A percentile compares a stretch with the other conserved stretches of the same genome.
Conservation (phyloP, 768 basidiomycete genomes). For the Coprinopsis cinerea region DNA sequence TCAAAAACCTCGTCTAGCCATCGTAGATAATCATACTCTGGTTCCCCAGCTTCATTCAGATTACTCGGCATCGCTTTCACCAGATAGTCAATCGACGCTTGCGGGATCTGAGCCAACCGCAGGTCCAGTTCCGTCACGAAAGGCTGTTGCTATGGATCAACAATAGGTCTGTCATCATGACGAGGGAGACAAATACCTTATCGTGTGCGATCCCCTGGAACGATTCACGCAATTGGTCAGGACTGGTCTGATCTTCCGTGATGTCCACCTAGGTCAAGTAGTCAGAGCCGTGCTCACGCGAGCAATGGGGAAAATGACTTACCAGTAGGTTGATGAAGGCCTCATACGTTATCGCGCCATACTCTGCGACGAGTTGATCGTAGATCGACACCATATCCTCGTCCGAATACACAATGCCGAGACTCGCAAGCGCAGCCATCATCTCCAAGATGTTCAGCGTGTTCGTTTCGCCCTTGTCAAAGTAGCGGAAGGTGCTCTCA, state of each 20-base stretch:
- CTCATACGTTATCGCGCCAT: conserved; percentile 88
- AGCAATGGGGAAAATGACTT: conserved; percentile 15
- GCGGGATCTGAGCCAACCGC: conserved; percentile 74
- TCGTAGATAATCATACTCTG: conserved; percentile 73
- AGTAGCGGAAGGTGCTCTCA: conserved; percentile 95
- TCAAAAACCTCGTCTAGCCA: conserved; percentile 80
- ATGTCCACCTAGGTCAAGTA: conserved; percentile 70
- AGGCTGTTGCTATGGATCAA: conserved; percentile 42
- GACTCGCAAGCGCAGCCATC: conserved; percentile 88
- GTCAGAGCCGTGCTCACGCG: neutral
- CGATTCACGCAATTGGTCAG: conserved; percentile 86
- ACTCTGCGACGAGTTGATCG: conserved; percentile 69
- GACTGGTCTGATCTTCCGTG: conserved; percentile 90
- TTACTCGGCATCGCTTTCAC: conserved; percentile 70
- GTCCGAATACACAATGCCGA: conserved; percentile 92
- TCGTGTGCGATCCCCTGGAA: conserved; percentile 89
- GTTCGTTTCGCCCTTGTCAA: conserved; percentile 90
- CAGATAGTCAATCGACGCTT: conserved; percentile 72
- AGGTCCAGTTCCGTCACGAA: conserved; percentile 94
- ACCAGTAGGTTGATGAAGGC: conserved; percentile 94
- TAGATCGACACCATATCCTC: conserved; percentile 85
- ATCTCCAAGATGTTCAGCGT: conserved; percentile 81
- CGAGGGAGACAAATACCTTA: conserved; percentile 52
- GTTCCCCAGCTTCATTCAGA: conserved; percentile 49
- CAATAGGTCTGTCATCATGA: neutral